These are phyloP conservation scores for Diplodia sapinea DNA, from an alignment of 2,329 filamentous ascomycete species.

Conservation along the genomic window DNA sequence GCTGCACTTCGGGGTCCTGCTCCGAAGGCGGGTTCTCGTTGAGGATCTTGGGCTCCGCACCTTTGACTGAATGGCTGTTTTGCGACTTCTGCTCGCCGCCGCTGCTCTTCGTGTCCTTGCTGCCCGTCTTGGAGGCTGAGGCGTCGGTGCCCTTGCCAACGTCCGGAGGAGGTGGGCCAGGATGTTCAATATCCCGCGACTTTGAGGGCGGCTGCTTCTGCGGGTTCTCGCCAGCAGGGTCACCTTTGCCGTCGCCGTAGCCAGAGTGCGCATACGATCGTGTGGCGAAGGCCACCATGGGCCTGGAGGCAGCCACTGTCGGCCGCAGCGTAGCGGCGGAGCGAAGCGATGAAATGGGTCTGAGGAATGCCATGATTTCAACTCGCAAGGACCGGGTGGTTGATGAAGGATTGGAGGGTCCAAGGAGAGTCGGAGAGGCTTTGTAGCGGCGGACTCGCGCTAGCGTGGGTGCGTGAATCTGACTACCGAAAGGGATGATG, in stretches of 20 bases:
- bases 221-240: conserved; percentile 52
- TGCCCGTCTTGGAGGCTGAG: conserved; percentile 35
- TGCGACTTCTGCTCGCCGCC: conserved; percentile 18
- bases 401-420: background rate
- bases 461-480: conserved; percentile 9
- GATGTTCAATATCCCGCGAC: conserved; percentile 51
- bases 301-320: conserved; percentile 37
- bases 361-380: conserved; percentile 42
- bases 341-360: conserved; percentile 41
- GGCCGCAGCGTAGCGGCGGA: conserved; percentile 16
- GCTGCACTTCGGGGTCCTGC: conserved; percentile 44
- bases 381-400: background rate
- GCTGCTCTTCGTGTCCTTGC: conserved; percentile 18
- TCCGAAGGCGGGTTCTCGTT: conserved; percentile 40
- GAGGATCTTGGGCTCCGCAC: conserved; percentile 53
- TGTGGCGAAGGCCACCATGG: conserved; percentile 37
- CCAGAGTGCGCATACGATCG: conserved; percentile 46
- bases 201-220: conserved; percentile 50
- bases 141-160: conserved; percentile 45
- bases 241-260: conserved; percentile 52
- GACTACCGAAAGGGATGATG: background rate
- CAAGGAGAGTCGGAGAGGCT: background rate
- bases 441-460: conserved; percentile 10
- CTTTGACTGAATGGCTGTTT: conserved; percentile 38
- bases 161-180: conserved; percentile 52